Evolutionary conservation across 768 basidiomycete genomes (phyloP).

Genomic region (Psilocybe sp.): DNA sequence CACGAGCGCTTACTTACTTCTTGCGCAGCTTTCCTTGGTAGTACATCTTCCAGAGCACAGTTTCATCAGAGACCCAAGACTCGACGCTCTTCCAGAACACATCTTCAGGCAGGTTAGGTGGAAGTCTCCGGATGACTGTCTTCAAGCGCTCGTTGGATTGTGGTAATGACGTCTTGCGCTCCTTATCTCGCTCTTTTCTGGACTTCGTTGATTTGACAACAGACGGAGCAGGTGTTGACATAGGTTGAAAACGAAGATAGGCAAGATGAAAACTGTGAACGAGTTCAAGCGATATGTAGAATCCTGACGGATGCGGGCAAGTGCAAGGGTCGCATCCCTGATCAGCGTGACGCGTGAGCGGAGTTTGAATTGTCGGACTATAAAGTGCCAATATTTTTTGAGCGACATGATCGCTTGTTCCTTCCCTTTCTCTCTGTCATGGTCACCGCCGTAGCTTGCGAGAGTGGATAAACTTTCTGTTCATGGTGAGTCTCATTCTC

Average conservation of each 20-base stretch:
- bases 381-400: too few species aligned
- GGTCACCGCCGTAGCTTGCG: not conserved
- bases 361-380: not conserved
- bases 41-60: constrained; percentile 63
- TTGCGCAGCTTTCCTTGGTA: constrained; percentile 68
- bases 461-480: not conserved
- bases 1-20: constrained; percentile 41
- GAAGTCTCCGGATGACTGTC: constrained; percentile 82
- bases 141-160: constrained; percentile 67
- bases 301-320: too few species aligned
- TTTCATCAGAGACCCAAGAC: constrained; percentile 78
- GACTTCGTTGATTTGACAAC: constrained; percentile 26
- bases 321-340: too few species aligned
- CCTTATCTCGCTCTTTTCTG: constrained; percentile 34
- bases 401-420: too few species aligned
- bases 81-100: constrained; percentile 93
- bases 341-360: not conserved
- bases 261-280: not conserved
- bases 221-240: constrained; percentile 20
- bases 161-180: constrained; percentile 26
- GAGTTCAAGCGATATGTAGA: not conserved
- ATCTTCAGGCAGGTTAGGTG: constrained; percentile 88
- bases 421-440: constrained; percentile 6
- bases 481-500: not conserved
- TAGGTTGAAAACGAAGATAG: not conserved